These are phyloP conservation scores for Rhodamnia rubescens DNA, from an alignment of 345 rosid species.

Conservation along the genomic window DNA sequence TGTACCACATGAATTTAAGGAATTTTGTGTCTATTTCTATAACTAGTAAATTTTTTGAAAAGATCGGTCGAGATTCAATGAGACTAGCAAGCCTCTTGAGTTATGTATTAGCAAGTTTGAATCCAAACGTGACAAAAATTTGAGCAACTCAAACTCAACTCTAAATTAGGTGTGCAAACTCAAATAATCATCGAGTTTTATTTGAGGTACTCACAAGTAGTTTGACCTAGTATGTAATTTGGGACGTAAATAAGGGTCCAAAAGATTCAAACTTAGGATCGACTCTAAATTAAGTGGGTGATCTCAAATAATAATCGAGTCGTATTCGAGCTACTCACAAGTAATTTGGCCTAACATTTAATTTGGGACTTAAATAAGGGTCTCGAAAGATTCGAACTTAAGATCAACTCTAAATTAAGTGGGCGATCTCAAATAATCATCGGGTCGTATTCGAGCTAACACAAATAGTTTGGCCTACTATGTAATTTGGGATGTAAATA, in stretches of 20 bases:
- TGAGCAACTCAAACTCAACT: not conserved
- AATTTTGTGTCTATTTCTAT: not conserved
- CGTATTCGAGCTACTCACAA: not conserved
- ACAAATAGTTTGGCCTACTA: not conserved
- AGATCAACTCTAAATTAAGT: too few species aligned
- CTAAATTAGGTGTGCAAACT: not conserved
- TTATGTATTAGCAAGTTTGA: not conserved
- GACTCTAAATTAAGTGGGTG: not conserved
- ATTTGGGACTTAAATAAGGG: too few species aligned
- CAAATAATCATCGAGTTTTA: not conserved
- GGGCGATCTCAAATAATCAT: not conserved
- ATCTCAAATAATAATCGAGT: not conserved
- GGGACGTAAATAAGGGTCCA: too few species aligned
- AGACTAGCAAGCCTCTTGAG: not conserved
- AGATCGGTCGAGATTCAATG: fast-evolving
- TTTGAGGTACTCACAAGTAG: not conserved
- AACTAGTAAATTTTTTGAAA: not conserved
- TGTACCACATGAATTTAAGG: too few species aligned
- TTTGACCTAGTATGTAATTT: not conserved
- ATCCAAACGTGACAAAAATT: not conserved
- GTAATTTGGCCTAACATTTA: not conserved
- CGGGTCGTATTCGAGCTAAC: not conserved
- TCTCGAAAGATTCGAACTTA: too few species aligned
- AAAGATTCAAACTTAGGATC: too few species aligned
- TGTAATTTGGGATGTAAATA: too few species aligned